These are phyloP conservation scores for Orbilia ellipsospora DNA, from an alignment of 2,329 filamentous ascomycete species.

Conservation along the genomic window DNA sequence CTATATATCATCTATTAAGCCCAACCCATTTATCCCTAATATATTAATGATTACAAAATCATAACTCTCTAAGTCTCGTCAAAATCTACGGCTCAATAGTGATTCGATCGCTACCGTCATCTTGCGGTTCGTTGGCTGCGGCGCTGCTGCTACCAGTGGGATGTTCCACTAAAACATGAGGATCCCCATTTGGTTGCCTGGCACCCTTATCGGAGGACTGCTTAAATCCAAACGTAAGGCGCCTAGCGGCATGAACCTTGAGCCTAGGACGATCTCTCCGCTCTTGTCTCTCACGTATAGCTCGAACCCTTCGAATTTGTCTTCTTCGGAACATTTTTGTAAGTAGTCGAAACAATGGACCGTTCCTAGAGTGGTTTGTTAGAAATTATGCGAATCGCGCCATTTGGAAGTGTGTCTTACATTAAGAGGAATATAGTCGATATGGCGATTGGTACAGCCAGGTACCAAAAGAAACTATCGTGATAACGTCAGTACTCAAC, in stretches of 20 bases:
- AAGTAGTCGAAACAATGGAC: slow-evolving; percentile 34
- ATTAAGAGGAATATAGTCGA: slow-evolving; percentile 68
- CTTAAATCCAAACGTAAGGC: slow-evolving; percentile 40
- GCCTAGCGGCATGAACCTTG: slow-evolving; percentile 24
- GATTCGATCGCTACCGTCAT: slow-evolving; percentile 34
- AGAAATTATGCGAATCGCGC: not conserved
- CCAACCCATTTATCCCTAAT: not conserved
- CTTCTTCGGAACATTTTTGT: slow-evolving; percentile 40
- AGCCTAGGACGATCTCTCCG: slow-evolving; percentile 20
- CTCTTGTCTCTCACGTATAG: slow-evolving; percentile 40
- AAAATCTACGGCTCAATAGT: slow-evolving; percentile 34
- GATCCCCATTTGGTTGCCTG: slow-evolving; percentile 30
- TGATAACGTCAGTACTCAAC: not conserved
- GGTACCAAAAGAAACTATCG: slow-evolving; percentile 70
- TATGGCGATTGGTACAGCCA: slow-evolving; percentile 68
- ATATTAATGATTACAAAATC: not conserved
- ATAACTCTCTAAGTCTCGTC: too few relatives aligned
- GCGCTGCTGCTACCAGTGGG: slow-evolving; percentile 19
- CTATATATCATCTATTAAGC: not conserved
- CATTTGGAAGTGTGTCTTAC: slow-evolving; percentile 60
- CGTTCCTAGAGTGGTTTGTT: slow-evolving; percentile 19
- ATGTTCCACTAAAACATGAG: slow-evolving; percentile 18
- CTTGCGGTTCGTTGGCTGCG: not conserved
- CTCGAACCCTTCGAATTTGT: slow-evolving; percentile 34
- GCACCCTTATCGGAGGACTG: not conserved